Percentiles rank a stretch among this genome's conserved stretches.
These are phyloP conservation scores for Salvia sclarea DNA, from an alignment of 305 asterid species.

Conservation along the genomic window DNA sequence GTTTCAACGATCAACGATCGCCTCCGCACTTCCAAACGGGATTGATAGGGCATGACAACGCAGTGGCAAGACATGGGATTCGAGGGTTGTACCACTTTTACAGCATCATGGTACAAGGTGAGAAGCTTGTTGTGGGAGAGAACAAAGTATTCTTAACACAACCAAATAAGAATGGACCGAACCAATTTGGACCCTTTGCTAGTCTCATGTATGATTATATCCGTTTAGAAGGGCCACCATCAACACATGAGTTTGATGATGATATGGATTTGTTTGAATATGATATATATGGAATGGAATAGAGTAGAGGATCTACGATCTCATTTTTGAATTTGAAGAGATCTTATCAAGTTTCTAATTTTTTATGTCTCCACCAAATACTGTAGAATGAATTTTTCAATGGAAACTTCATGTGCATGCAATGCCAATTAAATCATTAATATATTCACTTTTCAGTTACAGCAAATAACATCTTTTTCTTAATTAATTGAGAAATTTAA, in stretches of 20 bases:
- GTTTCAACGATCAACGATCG: slow-evolving; percentile 36
- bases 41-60: slow-evolving; percentile 56
- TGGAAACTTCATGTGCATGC: too few relatives aligned
- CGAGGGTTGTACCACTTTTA: slow-evolving; percentile 50
- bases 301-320: too few relatives aligned
- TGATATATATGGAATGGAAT: too few relatives aligned
- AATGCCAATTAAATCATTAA: too few relatives aligned
- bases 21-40: slow-evolving; percentile 48
- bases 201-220: slow-evolving; percentile 47
- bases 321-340: slow-evolving; percentile 38
- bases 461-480: too few relatives aligned
- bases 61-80: slow-evolving; percentile 65
- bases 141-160: slow-evolving; percentile 54
- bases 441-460: too few relatives aligned
- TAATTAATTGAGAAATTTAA: too few relatives aligned
- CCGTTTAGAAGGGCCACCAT: slow-evolving; percentile 33
- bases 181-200: slow-evolving; percentile 25
- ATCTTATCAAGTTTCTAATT: too few relatives aligned
- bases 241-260: neutral
- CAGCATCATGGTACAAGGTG: slow-evolving; percentile 34
- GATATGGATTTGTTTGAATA: too few relatives aligned
- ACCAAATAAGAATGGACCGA: slow-evolving; percentile 12
- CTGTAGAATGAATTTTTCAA: too few relatives aligned
- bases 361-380: too few relatives aligned
- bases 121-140: slow-evolving; percentile 36